Conservation (phyloP, 345 rosid genomes). For the Draba incana region DNA sequence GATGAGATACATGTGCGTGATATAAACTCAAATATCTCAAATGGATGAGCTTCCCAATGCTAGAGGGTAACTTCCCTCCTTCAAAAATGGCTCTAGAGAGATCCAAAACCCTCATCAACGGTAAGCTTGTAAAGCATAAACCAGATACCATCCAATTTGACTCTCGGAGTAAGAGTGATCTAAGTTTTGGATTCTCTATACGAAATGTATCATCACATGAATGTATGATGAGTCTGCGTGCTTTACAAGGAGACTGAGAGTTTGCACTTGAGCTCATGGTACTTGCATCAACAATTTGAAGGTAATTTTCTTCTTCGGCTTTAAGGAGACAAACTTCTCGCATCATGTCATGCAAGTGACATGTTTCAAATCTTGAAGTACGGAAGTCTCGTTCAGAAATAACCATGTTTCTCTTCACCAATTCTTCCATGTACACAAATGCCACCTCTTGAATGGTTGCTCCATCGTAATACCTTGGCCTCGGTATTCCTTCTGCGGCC, state of each 20-base stretch:
- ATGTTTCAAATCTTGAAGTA: constrained; percentile 13
- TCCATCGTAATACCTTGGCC: constrained; percentile 1
- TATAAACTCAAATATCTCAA: constrained; percentile 32
- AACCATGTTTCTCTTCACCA: constrained; percentile 44
- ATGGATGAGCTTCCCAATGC: constrained; percentile 45
- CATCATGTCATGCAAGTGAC: constrained; percentile 37
- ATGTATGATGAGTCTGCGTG: constrained; percentile 36
- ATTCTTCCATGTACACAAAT: constrained; percentile 35
- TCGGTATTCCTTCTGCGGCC: constrained; percentile 49
- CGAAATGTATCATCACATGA: neutral
- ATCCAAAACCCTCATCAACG: constrained; percentile 41
- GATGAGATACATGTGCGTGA: rapidly evolving
- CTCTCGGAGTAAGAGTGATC: neutral
- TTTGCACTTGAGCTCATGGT: neutral
- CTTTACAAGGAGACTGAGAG: neutral
- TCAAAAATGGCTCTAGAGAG: neutral
- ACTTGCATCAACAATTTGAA: neutral
- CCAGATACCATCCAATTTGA: constrained; percentile 4
- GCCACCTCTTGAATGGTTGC: constrained; percentile 32
- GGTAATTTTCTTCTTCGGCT: constrained; percentile 33
- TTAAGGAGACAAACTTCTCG: constrained; percentile 32
- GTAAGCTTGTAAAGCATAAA: constrained; percentile 1
- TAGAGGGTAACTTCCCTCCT: constrained; percentile 32
- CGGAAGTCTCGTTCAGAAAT: constrained; percentile 6
- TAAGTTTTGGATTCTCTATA: constrained; percentile 3